A percentile compares a stretch with the other conserved stretches of the same genome.
Conservation (phyloP, 1,139 yeast species). For the Debaryomyces coudertii region DNA sequence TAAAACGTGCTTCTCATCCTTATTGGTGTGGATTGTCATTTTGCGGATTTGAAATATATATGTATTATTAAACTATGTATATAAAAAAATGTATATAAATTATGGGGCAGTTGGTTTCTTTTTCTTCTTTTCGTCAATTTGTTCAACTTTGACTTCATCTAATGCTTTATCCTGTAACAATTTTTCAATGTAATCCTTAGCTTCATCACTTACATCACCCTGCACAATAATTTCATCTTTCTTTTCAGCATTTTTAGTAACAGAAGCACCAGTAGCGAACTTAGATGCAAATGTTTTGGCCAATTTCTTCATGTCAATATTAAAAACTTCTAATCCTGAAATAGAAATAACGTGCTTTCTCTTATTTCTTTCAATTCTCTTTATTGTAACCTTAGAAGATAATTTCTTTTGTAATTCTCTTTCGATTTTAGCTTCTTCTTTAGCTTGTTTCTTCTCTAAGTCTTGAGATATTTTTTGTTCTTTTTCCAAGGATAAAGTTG, state of each 20-base stretch:
- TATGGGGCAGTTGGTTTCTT: conserved; percentile 49
- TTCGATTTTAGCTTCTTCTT: conserved; percentile 87
- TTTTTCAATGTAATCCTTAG: conserved; percentile 72
- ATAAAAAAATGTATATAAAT: background rate
- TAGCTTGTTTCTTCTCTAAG: conserved; percentile 80
- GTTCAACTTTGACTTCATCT: conserved; percentile 84
- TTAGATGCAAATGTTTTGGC: conserved; percentile 92
- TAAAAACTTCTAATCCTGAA: conserved; percentile 86
- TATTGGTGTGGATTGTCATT: too few species aligned
- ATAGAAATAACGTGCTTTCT: conserved; percentile 87
- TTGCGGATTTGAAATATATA: background rate
- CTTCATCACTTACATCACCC: conserved; percentile 95
- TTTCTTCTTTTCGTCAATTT: conserved; percentile 78
- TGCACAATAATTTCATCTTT: conserved; percentile 90
- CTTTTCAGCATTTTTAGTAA: conserved; percentile 89
- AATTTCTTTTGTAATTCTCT: conserved; percentile 80
- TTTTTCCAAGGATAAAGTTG: conserved; percentile 67
- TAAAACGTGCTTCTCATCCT: too few species aligned
- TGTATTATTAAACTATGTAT: background rate
- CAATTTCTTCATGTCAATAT: conserved; percentile 84
- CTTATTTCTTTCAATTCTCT: conserved; percentile 88
- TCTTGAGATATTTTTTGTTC: conserved; percentile 84
- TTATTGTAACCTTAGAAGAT: conserved; percentile 77
- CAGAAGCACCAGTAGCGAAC: conserved; percentile 96
- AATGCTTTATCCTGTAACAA: conserved; percentile 82